These are phyloP conservation scores for Chlorella ohadii DNA, from an alignment of 139 green algal species.

Conservation along the genomic window DNA sequence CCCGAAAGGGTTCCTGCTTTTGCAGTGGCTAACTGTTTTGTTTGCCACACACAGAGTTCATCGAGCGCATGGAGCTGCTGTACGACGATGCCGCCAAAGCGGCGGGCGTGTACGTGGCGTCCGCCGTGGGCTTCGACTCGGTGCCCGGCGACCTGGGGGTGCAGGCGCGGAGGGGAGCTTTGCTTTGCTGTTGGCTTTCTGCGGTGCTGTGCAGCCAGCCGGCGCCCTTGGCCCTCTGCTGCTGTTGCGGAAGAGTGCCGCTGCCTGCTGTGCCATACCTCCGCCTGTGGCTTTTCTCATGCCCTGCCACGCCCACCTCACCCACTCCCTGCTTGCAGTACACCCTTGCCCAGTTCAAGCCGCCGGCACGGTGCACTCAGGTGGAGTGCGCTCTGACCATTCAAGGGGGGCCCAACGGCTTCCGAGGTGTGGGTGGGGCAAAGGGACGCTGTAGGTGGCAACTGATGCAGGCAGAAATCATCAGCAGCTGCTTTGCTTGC, in stretches of 20 bases:
- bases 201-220: too few relatives aligned
- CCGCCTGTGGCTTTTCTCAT: too few relatives aligned
- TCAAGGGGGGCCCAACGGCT: slow-evolving; percentile 22
- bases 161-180: not conserved
- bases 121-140: slow-evolving; percentile 70
- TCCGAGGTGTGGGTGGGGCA: not conserved
- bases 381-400: slow-evolving; percentile 48
- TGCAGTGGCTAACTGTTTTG: too few relatives aligned
- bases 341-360: slow-evolving; percentile 29
- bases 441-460: not conserved
- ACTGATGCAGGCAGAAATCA: too few relatives aligned
- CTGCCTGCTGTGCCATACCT: too few relatives aligned
- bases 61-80: slow-evolving; percentile 68
- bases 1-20: too few relatives aligned
- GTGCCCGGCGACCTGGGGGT: slow-evolving; percentile 42
- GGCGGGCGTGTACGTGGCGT: slow-evolving; percentile 53
- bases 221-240: too few relatives aligned
- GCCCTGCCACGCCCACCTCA: too few relatives aligned
- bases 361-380: slow-evolving; percentile 45
- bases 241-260: too few relatives aligned
- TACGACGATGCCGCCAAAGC: slow-evolving; percentile 48
- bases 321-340: slow-evolving; percentile 16
- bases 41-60: slow-evolving; percentile 68
- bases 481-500: too few relatives aligned
- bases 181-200: too few relatives aligned